Evolutionary conservation across 2,329 filamentous ascomycete genomes (phyloP).

Genomic region (Myriosclerotinia duriaeana): DNA sequence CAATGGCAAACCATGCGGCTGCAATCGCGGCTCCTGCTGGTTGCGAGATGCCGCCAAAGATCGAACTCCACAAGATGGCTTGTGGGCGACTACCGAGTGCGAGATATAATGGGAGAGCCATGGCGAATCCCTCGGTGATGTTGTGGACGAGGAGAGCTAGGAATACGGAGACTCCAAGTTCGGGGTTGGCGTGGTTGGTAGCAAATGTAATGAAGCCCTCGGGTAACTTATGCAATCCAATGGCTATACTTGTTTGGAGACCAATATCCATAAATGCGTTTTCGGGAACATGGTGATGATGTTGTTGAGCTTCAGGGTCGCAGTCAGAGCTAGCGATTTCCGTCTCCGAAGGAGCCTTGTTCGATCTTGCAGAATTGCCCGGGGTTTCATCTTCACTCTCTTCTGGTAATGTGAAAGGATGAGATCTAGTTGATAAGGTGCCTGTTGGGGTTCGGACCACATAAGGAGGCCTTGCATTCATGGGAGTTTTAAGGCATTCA

Average conservation of each 20-base stretch:
- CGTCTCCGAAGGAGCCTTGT: conserved; percentile 23
- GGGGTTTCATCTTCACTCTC: conserved; percentile 11
- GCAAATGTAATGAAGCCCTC: conserved; percentile 89
- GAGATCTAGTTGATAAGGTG: conserved; percentile 20
- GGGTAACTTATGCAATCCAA: conserved; percentile 93
- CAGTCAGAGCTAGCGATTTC: conserved; percentile 24
- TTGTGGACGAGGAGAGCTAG: conserved; percentile 97
- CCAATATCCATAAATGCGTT: conserved; percentile 94
- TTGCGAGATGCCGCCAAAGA: conserved; percentile 84
- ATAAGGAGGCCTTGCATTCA: conserved; percentile 21
- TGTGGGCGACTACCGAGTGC: conserved; percentile 76
- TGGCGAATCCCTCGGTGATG: conserved; percentile 93
- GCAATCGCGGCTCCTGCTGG: conserved; percentile 83
- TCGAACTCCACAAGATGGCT: conserved; percentile 79
- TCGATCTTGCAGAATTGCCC: conserved; percentile 8
- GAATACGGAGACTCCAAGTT: conserved; percentile 87
- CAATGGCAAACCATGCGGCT: conserved; percentile 79
- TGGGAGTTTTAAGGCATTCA: conserved; percentile 54
- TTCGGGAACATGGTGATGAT: conserved; percentile 92
- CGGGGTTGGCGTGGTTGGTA: conserved; percentile 92
- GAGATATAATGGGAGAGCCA: conserved; percentile 90
- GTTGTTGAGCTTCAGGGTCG: conserved; percentile 43
- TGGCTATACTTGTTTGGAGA: conserved; percentile 93
- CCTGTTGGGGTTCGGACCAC: conserved; percentile 28
- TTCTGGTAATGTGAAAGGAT: conserved; percentile 19